Conservation (phyloP, 192 early-diverging fungal genomes). For the Lunasporangiospora selenospora region DNA sequence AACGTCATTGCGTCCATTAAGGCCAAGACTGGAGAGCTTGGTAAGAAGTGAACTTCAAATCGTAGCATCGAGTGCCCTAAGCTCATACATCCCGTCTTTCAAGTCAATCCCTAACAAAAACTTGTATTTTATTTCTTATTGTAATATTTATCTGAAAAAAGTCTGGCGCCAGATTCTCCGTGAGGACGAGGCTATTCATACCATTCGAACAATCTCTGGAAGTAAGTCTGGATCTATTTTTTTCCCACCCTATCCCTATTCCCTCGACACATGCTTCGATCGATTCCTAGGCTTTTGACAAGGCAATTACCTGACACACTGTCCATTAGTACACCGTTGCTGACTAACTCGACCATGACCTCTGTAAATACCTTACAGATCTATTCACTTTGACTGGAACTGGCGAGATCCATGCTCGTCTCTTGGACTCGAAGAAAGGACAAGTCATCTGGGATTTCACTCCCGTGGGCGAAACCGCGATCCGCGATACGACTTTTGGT, state of each 20-base stretch:
- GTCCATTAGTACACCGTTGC: too few relatives aligned
- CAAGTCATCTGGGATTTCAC: slow-evolving; percentile 53
- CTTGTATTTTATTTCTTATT: background rate
- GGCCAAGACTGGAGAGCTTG: slow-evolving; percentile 69
- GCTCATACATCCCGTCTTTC: background rate
- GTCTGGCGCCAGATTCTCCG: slow-evolving; percentile 82
- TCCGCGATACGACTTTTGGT: slow-evolving; percentile 17
- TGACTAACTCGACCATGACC: too few relatives aligned
- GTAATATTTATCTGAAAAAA: slow-evolving; percentile 12
- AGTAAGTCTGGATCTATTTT: slow-evolving; percentile 49
- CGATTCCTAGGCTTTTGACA: background rate
- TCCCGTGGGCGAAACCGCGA: slow-evolving; percentile 21
- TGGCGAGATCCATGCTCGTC: slow-evolving; percentile 46
- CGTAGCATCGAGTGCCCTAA: background rate
- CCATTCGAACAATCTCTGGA: slow-evolving; percentile 53
- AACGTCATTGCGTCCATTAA: slow-evolving; percentile 78
- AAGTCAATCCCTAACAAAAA: background rate
- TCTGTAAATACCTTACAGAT: too few relatives aligned
- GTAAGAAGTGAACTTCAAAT: slow-evolving; percentile 48
- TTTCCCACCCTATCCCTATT: background rate
- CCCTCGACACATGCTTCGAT: background rate
- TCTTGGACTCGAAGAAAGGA: slow-evolving; percentile 54
- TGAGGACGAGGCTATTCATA: slow-evolving; percentile 60
- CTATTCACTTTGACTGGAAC: slow-evolving; percentile 50
- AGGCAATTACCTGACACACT: too few relatives aligned